Evolutionary conservation across 345 rosid genomes (phyloP).

Genomic region (Boechera retrofracta): DNA sequence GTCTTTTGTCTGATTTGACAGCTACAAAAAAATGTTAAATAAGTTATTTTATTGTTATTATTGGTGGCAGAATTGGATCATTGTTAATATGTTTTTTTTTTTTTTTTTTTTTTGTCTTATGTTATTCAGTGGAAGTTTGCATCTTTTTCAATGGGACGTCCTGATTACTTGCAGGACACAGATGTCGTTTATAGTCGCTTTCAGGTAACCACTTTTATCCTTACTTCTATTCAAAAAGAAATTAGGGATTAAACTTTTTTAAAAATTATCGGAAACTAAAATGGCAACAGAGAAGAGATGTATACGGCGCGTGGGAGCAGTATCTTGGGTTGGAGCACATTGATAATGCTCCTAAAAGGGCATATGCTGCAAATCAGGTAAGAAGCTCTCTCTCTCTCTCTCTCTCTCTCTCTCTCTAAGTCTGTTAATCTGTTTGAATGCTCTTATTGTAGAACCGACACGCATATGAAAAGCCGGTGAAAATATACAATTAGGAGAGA

Average conservation of each 20-base stretch:
- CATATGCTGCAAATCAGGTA: slow-evolving; percentile 83
- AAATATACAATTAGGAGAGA: slow-evolving; percentile 44
- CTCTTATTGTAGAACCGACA: slow-evolving; percentile 45
- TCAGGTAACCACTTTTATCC: slow-evolving; percentile 57
- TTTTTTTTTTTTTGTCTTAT: not conserved
- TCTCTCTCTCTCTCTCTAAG: not conserved
- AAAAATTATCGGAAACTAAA: slow-evolving; percentile 6
- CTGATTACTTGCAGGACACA: slow-evolving; percentile 80
- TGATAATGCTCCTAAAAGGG: slow-evolving; percentile 80
- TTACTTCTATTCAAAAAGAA: not conserved
- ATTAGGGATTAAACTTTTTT: not conserved
- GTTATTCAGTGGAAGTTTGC: slow-evolving; percentile 93
- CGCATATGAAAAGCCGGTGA: slow-evolving; percentile 47
- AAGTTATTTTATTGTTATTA: not conserved
- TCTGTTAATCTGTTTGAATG: slow-evolving; percentile 19
- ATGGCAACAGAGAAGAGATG: slow-evolving; percentile 62
- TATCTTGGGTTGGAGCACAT: slow-evolving; percentile 94
- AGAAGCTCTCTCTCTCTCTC: not conserved
- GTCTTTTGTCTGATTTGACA: not conserved
- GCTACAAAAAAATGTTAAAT: not conserved
- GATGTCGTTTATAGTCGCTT: slow-evolving; percentile 79
- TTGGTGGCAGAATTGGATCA: not conserved
- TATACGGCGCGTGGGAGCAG: slow-evolving; percentile 90
- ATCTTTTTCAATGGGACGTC: slow-evolving; percentile 84
- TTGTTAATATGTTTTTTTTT: not conserved